Percentiles rank a stretch among this genome's conserved stretches.
phyloP scores from a whole-genome alignment of 139 green algal species.

The Picocystis salinarum region DNA sequence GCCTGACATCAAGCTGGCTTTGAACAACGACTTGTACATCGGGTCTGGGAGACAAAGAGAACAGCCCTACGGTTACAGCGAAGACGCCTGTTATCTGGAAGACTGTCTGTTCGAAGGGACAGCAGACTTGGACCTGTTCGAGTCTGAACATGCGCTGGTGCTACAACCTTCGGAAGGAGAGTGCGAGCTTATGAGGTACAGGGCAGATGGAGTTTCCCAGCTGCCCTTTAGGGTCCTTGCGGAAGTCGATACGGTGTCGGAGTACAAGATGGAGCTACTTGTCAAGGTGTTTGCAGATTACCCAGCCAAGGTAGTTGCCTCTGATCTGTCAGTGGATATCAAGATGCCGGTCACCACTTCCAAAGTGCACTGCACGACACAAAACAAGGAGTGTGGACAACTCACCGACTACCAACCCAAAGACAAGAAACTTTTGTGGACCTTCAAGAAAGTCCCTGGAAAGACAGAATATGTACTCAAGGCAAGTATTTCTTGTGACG shows the following conservation, averaged over 20 bases:
- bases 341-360: not conserved
- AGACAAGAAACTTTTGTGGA: too few relatives aligned
- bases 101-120: too few relatives aligned
- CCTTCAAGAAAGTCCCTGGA: conserved; percentile 34
- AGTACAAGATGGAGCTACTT: conserved; percentile 16
- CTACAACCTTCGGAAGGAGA: conserved; percentile 47
- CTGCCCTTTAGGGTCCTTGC: conserved; percentile 72
- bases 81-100: too few relatives aligned
- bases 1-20: conserved; percentile 64
- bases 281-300: not conserved
- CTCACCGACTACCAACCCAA: too few relatives aligned
- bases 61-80: conserved; percentile 10
- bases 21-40: conserved; percentile 73
- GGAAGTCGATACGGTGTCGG: conserved; percentile 26
- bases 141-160: conserved; percentile 68
- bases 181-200: conserved; percentile 90
- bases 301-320: too few relatives aligned
- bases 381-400: too few relatives aligned
- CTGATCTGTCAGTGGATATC: too few relatives aligned
- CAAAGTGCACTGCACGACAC: not conserved
- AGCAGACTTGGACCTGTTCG: conserved; percentile 62
- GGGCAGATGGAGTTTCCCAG: conserved; percentile 51
- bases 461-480: conserved; percentile 33
- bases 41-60: conserved; percentile 11
- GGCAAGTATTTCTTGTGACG: conserved; percentile 2